Conservation (phyloP, 139 green algal genomes). For the Zygnema circumcarinatum region DNA sequence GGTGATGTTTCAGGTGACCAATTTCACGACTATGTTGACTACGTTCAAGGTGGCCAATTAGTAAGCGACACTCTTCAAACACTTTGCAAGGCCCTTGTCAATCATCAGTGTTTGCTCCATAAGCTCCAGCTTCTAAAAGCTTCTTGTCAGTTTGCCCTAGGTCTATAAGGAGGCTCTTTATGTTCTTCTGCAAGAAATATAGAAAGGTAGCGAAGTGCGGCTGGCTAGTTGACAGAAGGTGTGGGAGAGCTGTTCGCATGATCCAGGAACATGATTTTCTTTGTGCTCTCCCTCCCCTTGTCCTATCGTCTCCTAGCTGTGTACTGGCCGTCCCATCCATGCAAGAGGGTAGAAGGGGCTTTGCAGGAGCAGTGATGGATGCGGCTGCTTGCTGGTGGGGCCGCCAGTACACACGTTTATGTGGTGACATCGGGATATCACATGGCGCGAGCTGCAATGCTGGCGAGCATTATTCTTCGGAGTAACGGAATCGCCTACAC, state of each 20-base stretch:
- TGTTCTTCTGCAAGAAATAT: too few relatives aligned
- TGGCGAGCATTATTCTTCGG: constrained; percentile 39
- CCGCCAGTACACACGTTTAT: constrained; percentile 54
- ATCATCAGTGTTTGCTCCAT: background rate
- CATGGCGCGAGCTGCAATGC: constrained; percentile 21
- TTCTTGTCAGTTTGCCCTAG: too few relatives aligned
- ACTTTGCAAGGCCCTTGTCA: background rate
- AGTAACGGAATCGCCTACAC: constrained; percentile 58
- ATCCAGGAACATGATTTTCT: too few relatives aligned
- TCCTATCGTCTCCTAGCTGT: too few relatives aligned
- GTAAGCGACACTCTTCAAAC: background rate
- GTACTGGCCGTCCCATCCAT: constrained; percentile 2
- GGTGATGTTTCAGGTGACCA: constrained; percentile 20
- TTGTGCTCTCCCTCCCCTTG: too few relatives aligned
- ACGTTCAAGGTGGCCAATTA: constrained; percentile 26
- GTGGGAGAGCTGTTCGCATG: too few relatives aligned
- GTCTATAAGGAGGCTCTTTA: too few relatives aligned
- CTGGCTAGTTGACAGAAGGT: too few relatives aligned
- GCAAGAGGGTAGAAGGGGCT: background rate
- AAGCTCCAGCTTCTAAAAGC: too few relatives aligned
- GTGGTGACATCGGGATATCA: constrained; percentile 61
- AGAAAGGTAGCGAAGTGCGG: too few relatives aligned
- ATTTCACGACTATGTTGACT: constrained; percentile 31
- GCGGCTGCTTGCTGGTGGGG: constrained; percentile 4
- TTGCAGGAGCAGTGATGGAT: background rate